These are phyloP conservation scores for Citrus unshiu DNA, from an alignment of 345 rosid species.

Conservation along the genomic window DNA sequence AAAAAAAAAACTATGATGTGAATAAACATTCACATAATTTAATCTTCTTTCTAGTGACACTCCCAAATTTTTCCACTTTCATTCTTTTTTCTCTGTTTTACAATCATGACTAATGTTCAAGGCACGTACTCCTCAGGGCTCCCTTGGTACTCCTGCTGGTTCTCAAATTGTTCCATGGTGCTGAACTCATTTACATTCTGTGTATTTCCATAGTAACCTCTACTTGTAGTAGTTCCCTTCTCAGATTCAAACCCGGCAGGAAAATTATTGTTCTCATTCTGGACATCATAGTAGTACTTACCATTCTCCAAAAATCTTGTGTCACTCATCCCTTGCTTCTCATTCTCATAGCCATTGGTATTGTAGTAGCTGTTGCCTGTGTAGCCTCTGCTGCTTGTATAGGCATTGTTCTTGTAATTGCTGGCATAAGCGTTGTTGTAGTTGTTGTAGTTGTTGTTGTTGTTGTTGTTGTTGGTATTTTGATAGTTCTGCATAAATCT, in stretches of 20 bases:
- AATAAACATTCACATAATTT: not conserved
- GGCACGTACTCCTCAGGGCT: conserved; percentile 38
- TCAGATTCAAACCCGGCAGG: conserved; percentile 10
- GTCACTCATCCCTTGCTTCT: conserved; percentile 63
- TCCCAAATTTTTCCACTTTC: not conserved
- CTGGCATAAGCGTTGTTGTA: conserved; percentile 6
- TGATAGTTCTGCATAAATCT: conserved; percentile 35
- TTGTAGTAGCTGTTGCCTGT: conserved; percentile 18
- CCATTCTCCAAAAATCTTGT: conserved; percentile 52
- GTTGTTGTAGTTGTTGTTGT: conserved; percentile 10
- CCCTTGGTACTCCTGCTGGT: conserved; percentile 29
- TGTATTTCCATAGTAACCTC: conserved; percentile 15
- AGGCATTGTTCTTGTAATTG: conserved; percentile 4
- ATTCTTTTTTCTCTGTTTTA: not conserved
- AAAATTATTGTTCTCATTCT: conserved; percentile 18
- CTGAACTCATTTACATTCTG: conserved; percentile 41
- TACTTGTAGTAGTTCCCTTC: conserved; percentile 2
- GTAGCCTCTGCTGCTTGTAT: conserved; percentile 14
- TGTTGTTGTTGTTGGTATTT: conserved; percentile 7
- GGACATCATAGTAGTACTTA: conserved; percentile 29
- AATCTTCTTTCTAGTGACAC: not conserved
- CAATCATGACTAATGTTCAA: conserved; percentile 14
- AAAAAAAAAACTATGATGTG: not conserved
- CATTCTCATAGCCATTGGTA: conserved; percentile 26
- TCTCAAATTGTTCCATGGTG: conserved; percentile 55